Conservation (phyloP, 1,284 basidiomycete genomes). For the Malassezia caprae region DNA sequence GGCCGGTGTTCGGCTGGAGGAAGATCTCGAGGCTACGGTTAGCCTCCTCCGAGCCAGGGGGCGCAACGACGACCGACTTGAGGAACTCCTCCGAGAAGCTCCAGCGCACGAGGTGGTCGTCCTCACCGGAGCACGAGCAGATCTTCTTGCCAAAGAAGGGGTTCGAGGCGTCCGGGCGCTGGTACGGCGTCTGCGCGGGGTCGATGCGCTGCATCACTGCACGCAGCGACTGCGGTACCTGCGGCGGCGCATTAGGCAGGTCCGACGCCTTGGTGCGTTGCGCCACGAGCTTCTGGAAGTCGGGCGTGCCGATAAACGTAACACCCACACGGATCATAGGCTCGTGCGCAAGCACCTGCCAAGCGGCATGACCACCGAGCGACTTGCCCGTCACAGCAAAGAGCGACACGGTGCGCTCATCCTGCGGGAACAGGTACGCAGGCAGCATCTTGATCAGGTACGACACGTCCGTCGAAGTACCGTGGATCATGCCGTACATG, state of each 20-base stretch:
- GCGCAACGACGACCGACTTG: constrained; percentile 26
- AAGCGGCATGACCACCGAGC: constrained; percentile 67
- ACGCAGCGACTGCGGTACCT: constrained; percentile 33
- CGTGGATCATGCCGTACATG: constrained; percentile 50
- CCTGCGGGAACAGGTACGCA: constrained; percentile 64
- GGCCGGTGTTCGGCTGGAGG: constrained; percentile 18
- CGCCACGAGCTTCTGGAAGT: constrained; percentile 52
- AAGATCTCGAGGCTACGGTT: constrained; percentile 17
- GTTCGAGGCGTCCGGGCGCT: constrained; percentile 20
- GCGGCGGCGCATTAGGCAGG: constrained; percentile 33
- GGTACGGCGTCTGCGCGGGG: constrained; percentile 27
- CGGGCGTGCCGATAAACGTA: constrained; percentile 66
- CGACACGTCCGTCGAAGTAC: constrained; percentile 65
- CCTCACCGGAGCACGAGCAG: constrained; percentile 32
- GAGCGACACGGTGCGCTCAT: constrained; percentile 58
- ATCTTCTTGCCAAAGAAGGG: constrained; percentile 45
- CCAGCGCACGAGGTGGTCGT: constrained; percentile 39
- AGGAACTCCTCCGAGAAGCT: constrained; percentile 39
- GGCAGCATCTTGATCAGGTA: constrained; percentile 72
- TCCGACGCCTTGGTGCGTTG: constrained; percentile 31
- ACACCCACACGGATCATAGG: constrained; percentile 62
- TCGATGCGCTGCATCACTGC: constrained; percentile 31
- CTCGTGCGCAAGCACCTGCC: constrained; percentile 59
- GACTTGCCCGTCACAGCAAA: constrained; percentile 64
- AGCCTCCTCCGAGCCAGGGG: constrained; percentile 7